Evolutionary conservation across 2,329 filamentous ascomycete genomes (phyloP), one percentile per base, ranked within the genome.

Genomic region (Fusarium transvaalense): DNA sequence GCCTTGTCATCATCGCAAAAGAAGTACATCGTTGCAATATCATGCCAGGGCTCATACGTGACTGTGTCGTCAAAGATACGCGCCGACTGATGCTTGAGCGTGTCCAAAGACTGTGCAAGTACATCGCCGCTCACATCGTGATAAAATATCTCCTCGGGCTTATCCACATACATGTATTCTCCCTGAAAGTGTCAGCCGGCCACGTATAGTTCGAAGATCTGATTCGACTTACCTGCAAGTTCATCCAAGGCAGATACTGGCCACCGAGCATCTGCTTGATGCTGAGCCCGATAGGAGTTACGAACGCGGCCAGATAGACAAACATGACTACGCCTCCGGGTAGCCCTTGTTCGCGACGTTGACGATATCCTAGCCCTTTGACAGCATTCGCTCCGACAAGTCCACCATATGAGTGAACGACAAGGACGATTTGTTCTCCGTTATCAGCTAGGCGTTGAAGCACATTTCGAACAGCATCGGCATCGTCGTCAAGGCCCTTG

Each of bases 391-490:
- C 74, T 10, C 76, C 78, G 3, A 82, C 74, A 1, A 81, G 71
- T 15, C 82, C 82, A n/a, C 79, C 78, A 72, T 82, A 83, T 4
- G 79, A 83, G 64, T 85, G 82, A 6, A 78, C 75, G 7, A 81
- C 68, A 3, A 84, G 76, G 1, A 84, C 68, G 15, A 84, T 77
- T 29, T 83, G 75, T 45, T 80, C 80, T 17, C 78, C 78, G 5
- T 71, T 57, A 21, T 78, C 76, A 8, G 75, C 69, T 15, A 82
- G 74, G 14, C 59, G 53, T 15, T 71, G 52, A 32, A 81, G 37
- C 0, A 66, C 61, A 0, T 43, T 21, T n/a, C 76, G 74, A 14
- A 82, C 73, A 4, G 74, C 75, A 1, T 70, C 60, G 9, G 76
- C 74, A 54, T 83, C 82, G 10, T 76, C 67, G 1, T 41, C 56